phyloP scores from a whole-genome alignment of 2,329 filamentous ascomycete species.

The Neocatenulostroma microsporum region DNA sequence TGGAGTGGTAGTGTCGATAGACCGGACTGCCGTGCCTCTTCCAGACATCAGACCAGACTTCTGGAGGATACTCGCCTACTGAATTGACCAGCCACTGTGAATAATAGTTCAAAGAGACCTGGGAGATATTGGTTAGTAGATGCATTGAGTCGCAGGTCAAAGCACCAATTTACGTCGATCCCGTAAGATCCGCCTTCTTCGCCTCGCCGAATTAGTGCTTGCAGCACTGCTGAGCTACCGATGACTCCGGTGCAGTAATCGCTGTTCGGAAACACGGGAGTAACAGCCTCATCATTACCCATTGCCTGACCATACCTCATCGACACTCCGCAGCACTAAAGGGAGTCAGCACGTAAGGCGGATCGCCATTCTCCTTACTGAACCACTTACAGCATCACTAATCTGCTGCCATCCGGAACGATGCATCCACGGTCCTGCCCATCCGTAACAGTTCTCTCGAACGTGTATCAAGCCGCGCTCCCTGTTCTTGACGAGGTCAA shows the following conservation, averaged over 20 bases:
- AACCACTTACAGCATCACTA: conserved; percentile 35
- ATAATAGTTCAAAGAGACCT: conserved; percentile 20
- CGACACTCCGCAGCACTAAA: conserved; percentile 27
- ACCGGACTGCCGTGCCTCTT: conserved; percentile 38
- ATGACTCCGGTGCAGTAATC: conserved; percentile 21
- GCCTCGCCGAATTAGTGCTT: conserved; percentile 18
- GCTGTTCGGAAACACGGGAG: conserved; percentile 19
- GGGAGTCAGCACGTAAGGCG: not conserved
- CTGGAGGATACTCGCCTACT: conserved; percentile 18
- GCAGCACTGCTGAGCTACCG: conserved; percentile 15
- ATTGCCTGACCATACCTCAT: conserved; percentile 32
- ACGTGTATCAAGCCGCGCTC: conserved; percentile 41
- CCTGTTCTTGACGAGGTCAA: conserved; percentile 36
- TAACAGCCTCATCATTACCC: conserved; percentile 22
- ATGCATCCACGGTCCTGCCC: conserved; percentile 41
- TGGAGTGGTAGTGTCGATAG: conserved; percentile 47
- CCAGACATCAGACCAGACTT: conserved; percentile 45
- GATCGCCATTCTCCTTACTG: not conserved
- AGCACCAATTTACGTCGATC: conserved; percentile 16
- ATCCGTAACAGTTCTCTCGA: conserved; percentile 49
- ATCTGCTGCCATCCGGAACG: conserved; percentile 50
- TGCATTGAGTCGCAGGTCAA: too few species aligned
- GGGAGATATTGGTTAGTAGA: not conserved
- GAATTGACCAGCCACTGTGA: conserved; percentile 24
- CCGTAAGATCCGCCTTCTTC: conserved; percentile 21